Base-by-base conservation (phyloP, 2,329 filamentous ascomycete species). In the Leptographium wingfieldii region DNA sequence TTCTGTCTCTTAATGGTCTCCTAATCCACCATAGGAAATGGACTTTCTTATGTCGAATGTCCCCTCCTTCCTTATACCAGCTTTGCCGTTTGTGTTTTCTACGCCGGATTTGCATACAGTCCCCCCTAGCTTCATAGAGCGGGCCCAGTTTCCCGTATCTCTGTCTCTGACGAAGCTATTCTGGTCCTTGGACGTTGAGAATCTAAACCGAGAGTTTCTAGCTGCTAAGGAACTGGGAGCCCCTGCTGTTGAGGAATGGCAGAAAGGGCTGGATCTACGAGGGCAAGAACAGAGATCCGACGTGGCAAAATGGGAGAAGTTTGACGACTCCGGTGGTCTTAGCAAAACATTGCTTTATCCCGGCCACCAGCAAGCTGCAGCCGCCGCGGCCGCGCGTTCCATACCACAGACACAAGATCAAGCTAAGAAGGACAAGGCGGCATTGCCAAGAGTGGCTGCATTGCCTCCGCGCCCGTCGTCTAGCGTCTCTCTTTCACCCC, bases 201-300 rank as follows among this genome's bases (percentile, higher is more conserved):
- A 77, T 9, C 78, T 92, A 63, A 80, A 80, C 61, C 69, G 74
- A 38, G 83, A 89, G 66, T 83, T 89, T 65, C 74, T 81, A 52
- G 75, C 81, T 5, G 87, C 85, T 59, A 81, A 82, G 65, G 72
- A 75, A n/a, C 78, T 89, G 65, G 87, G 88, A n/a, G 66, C 78
- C 53, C 84, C 85, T 51, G 81, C 85, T 12, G 79, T 81, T 4
- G 86, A 90, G 65, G 88, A 92, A 70, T 94, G 89, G 88, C 76
- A 84, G 35, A 92, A 92, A 71, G 88, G 88, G 11, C 77, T 94
- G 3, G 80, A 84, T 52, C 74, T 73, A 33, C 78, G 82, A 61
- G 86, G 87, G 11, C 81, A 81, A 65, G 77, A 82, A 61, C 73
- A 77, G 56, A 79, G 83, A 65, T 77, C 75, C 12, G 83, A 88